Evolutionary conservation across 805 yeast species (phyloP).

Genomic region (Pichia nanzhaoensis): DNA sequence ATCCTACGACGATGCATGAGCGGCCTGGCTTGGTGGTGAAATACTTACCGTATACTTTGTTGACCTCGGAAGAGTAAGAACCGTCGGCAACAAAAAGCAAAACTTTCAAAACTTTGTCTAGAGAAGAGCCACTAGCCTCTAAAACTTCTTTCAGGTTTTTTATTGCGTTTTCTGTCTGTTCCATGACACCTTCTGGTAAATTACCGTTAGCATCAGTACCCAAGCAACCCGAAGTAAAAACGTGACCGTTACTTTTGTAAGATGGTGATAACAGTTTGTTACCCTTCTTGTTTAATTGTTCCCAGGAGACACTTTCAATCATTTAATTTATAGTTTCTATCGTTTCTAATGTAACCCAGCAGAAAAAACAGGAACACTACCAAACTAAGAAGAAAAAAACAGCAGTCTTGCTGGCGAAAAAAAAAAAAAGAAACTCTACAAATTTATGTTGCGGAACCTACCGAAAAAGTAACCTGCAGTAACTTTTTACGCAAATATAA

Average conservation of each 20-base stretch:
- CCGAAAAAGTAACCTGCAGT: too few relatives aligned
- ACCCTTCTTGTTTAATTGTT: conserved; percentile 26
- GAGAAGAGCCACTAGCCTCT: conserved; percentile 38
- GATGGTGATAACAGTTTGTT: conserved; percentile 36
- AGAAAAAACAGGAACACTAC: not conserved
- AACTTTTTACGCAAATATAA: too few relatives aligned
- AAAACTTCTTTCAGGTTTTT: conserved; percentile 37
- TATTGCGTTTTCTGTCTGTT: conserved; percentile 42
- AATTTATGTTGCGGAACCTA: not conserved
- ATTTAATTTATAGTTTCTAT: not conserved
- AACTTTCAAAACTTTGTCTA: conserved; percentile 43
- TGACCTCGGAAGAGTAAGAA: conserved; percentile 37
- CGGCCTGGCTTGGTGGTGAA: conserved; percentile 49
- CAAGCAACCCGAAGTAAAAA: conserved; percentile 44
- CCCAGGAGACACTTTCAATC: conserved; percentile 31
- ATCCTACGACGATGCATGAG: conserved; percentile 44
- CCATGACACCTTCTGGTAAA: conserved; percentile 37
- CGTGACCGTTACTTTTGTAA: conserved; percentile 33
- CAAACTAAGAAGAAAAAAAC: not conserved
- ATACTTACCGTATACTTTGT: conserved; percentile 39
- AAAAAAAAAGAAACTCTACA: not conserved
- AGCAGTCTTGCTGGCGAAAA: not conserved
- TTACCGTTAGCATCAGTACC: conserved; percentile 32
- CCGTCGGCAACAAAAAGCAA: conserved; percentile 42
- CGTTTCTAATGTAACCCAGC: too few relatives aligned